Evolutionary conservation across 345 rosid species (phyloP).

Genomic region (Capsella bursapastoris): DNA sequence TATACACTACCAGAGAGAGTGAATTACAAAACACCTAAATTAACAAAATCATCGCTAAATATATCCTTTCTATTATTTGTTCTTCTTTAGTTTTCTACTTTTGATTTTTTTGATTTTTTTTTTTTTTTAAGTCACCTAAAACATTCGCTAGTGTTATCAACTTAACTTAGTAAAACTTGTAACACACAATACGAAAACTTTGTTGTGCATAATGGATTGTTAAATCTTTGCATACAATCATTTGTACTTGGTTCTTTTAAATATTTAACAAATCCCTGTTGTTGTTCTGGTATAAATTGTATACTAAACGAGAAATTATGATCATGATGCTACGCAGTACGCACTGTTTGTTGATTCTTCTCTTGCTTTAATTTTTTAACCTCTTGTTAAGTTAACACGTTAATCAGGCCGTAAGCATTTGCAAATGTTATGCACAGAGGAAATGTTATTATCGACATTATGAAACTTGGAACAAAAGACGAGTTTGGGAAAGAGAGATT

Average conservation of each 20-base stretch:
- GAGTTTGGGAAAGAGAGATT: constrained; percentile 24
- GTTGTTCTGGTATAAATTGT: background rate
- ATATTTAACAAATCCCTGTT: background rate
- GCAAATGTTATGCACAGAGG: constrained; percentile 29
- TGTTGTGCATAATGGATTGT: no score
- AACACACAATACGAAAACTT: no score
- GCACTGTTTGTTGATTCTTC: background rate
- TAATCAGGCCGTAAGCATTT: constrained; percentile 3
- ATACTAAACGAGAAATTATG: background rate
- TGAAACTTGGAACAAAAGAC: constrained; percentile 31
- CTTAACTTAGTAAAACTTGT: no score
- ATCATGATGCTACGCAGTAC: background rate
- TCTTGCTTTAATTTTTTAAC: background rate
- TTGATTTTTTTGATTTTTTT: no score
- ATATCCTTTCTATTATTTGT: no score
- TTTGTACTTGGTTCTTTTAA: background rate
- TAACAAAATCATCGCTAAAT: no score
- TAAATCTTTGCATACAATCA: no score
- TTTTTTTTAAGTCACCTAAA: no score
- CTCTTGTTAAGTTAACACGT: background rate
- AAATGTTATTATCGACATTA: constrained; percentile 39
- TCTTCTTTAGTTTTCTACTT: no score
- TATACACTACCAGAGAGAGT: no score
- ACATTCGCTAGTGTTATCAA: no score
- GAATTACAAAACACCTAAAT: no score